These are phyloP conservation scores for Aristolochia californica DNA, from an alignment of 164 flowering plant species.

Conservation along the genomic window DNA sequence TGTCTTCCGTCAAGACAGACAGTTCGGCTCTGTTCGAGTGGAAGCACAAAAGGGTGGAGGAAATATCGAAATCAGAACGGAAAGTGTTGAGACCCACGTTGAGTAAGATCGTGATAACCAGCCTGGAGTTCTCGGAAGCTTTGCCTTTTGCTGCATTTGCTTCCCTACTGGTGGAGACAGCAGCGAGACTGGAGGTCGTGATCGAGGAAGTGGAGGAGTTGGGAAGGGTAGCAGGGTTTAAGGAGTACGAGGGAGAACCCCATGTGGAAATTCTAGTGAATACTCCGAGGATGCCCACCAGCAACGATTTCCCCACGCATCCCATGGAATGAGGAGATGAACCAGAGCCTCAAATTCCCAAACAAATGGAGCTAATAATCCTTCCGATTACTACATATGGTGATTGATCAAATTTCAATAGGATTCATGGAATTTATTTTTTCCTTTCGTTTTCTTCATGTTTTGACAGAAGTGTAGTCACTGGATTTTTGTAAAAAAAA, in stretches of 20 bases:
- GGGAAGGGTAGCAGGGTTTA: slow-evolving; percentile 53
- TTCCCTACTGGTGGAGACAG: slow-evolving; percentile 77
- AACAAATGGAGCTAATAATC: too few species aligned
- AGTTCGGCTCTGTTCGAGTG: slow-evolving; percentile 40
- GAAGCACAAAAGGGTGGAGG: slow-evolving; percentile 27
- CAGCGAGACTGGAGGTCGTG: slow-evolving; percentile 71
- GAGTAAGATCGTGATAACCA: slow-evolving; percentile 62
- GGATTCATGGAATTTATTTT: too few species aligned
- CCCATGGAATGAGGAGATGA: too few species aligned
- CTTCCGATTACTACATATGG: too few species aligned
- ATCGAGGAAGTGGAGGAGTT: slow-evolving; percentile 80
- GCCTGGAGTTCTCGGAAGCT: slow-evolving; percentile 90
- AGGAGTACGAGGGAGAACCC: slow-evolving; percentile 27
- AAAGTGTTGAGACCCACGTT: slow-evolving; percentile 50
- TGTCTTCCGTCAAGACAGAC: slow-evolving; percentile 53
- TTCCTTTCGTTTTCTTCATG: too few species aligned
- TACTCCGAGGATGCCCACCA: background rate
- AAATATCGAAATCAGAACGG: slow-evolving; percentile 8
- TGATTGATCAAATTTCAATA: too few species aligned
- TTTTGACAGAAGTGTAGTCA: too few species aligned
- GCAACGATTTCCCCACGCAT: background rate
- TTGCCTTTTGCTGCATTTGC: slow-evolving; percentile 95
- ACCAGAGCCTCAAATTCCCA: too few species aligned
- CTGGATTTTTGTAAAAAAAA: too few species aligned
- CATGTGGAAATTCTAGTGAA: slow-evolving; percentile 24